Evolutionary conservation across 306 rosid species (phyloP).

Genomic region (Cicer arietinum): DNA sequence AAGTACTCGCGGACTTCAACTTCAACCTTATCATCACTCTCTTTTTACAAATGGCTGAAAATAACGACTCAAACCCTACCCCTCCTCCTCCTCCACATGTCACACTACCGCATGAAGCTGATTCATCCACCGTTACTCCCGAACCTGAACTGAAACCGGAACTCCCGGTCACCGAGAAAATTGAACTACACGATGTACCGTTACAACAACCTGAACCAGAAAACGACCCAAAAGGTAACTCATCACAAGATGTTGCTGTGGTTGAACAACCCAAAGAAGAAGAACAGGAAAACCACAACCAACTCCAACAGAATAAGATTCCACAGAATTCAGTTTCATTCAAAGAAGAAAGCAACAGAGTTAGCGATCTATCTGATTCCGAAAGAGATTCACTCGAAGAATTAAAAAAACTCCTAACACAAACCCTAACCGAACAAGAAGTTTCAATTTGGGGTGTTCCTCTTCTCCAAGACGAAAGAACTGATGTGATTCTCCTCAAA

Average conservation of each 20-base stretch:
- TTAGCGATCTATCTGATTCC: slow-evolving; percentile 68
- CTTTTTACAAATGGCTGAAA: slow-evolving; percentile 57
- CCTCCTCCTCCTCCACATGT: slow-evolving; percentile 17
- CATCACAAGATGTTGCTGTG: slow-evolving; percentile 45
- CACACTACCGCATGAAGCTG: slow-evolving; percentile 21
- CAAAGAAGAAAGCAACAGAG: slow-evolving; percentile 83
- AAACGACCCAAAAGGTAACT: slow-evolving; percentile 25
- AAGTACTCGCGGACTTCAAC: neutral
- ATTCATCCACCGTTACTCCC: neutral
- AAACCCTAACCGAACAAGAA: slow-evolving; percentile 40
- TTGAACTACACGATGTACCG: slow-evolving; percentile 3
- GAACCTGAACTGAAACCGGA: neutral
- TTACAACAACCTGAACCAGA: neutral
- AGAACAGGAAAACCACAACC: neutral
- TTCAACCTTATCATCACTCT: neutral
- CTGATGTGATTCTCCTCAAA: slow-evolving; percentile 82
- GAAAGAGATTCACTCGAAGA: slow-evolving; percentile 61
- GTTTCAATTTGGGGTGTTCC: slow-evolving; percentile 87
- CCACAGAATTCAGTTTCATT: slow-evolving; percentile 63
- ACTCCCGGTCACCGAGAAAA: neutral
- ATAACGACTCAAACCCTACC: slow-evolving; percentile 38
- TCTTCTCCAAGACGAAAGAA: slow-evolving; percentile 71
- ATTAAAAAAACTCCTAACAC: slow-evolving; percentile 55
- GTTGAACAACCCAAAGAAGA: neutral
- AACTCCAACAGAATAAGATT: slow-evolving; percentile 20